Conservation (phyloP, 495 filamentous ascomycete genomes). For the Xylaria intraflava region DNA sequence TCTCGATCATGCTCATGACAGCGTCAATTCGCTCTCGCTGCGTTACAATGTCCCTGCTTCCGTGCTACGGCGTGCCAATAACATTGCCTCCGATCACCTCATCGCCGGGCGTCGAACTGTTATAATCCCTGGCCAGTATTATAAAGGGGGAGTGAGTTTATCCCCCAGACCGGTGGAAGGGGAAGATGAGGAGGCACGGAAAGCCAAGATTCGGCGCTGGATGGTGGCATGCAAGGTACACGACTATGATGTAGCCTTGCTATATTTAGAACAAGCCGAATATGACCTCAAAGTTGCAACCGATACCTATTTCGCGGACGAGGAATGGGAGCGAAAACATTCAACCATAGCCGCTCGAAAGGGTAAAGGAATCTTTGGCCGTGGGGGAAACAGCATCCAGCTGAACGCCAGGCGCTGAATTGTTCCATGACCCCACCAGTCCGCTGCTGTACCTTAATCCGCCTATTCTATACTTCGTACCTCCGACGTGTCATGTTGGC, state of each 20-base stretch:
- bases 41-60: conserved; percentile 56
- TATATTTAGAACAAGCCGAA: conserved; percentile 60
- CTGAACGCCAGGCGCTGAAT: not conserved
- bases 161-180: conserved; percentile 60
- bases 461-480: not conserved
- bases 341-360: conserved; percentile 43
- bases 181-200: conserved; percentile 60
- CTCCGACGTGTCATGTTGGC: not conserved
- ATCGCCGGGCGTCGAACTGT: conserved; percentile 58
- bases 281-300: conserved; percentile 60
- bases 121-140: conserved; percentile 59
- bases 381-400: not conserved
- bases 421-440: not conserved
- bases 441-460: not conserved
- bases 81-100: conserved; percentile 57
- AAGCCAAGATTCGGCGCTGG: conserved; percentile 59
- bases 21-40: conserved; percentile 56
- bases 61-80: conserved; percentile 54
- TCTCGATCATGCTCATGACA: conserved; percentile 55
- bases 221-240: conserved; percentile 65
- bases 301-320: conserved; percentile 56
- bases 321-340: conserved; percentile 63
- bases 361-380: conserved; percentile 32
- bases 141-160: conserved; percentile 55
- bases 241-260: conserved; percentile 65